Evolutionary conservation across 2,329 filamentous ascomycete genomes (phyloP), one percentile per base, ranked within the genome.

Genomic region (Colletotrichum tropicale): DNA sequence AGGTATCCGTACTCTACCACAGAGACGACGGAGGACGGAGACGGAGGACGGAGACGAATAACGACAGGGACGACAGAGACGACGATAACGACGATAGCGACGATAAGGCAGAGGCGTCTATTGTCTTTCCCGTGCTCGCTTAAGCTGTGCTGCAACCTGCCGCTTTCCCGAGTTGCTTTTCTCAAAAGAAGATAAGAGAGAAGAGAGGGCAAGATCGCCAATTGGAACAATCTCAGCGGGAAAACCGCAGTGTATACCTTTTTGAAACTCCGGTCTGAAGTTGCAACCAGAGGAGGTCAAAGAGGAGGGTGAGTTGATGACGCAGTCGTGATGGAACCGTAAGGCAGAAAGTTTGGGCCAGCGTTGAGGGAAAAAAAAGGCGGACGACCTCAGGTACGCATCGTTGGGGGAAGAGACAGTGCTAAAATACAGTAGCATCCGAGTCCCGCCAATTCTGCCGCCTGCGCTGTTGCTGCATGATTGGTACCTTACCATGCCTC

Each of bases 241-340:
- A n/a, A n/a, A 60, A 4, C 15, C 8, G 56, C 26, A 61, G 58
- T n/a, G 28, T 62, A 15, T 52, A n/a, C 28, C 28, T 1, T 34
- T 61, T 1, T 62, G 58, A 62, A 62, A 62, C 58, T 32, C 10
- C 6, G 58, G 21, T 62, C 30, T 34, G 58, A 36, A 36, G n/a
- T 30, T n/a, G 58, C 12, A 4, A 21, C 1, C 18, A 38, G 36
- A 38, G 58, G n/a, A 18, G n/a, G 58, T 32, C 58, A 34, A 62
- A 21, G 58, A 62, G 36, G 55, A 32, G 56, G 6, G 24, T 8
- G 12, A 18, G 18, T 52, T 66, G 71, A 75, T 76, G 74, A 76
- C 74, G 74, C 71, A 76, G 64, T 28, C 28, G 66, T 70, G 74
- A 75, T 66, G 71, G 21, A 58, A 64, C 56, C 61, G 66, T 64